Base-by-base conservation (phyloP, 2,329 filamentous ascomycete species). In the Tolypocladium sp. region DNA sequence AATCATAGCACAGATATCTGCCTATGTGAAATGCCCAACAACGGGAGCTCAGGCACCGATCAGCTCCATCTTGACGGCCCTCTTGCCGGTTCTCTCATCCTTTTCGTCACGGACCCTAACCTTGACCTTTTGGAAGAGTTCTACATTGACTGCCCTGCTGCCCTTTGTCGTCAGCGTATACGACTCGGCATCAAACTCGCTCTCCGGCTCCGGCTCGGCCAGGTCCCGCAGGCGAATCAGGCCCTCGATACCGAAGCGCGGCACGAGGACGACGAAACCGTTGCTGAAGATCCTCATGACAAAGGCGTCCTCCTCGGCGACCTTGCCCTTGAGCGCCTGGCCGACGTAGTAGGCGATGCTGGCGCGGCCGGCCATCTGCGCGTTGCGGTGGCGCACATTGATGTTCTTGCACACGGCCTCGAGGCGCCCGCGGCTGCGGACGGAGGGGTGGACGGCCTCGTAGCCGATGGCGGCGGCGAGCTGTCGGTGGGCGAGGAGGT, bases 341-440 rank as follows among this genome's bases (percentile, higher is more conserved):
- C 94, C 94, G 55, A 99, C 94, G 71, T 97, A 99, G 77, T 97
- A 99, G 67, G 96, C 92, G 63, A 99, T 92, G 66, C 89, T 94
- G 33, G 94, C 93, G 61, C 94, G 87, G 41, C 93, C 93, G 3
- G 94, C 94, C 76, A 96, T 88, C 75, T 99, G 94, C 38, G 94
- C 94, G 74, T 99, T 99, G 69, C 94, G 91, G 74, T 99, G 94
- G 9, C 94, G 88, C 60, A 94, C 87, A 74, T 99, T 99, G 82
- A 99, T 97, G 77, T 99, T 99, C 74, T 92, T 92, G 82, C 94
- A 97, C 30, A 99, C 91, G 59, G 87, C 90, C 74, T 97, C 92
- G 59, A 99, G 86, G 66, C 92, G 91, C 65, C 86, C 85, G 63
- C 91, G 88, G 65, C 88, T 91, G 69, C 91, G 89, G 60, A 95